Evolutionary conservation across 2,329 filamentous ascomycete genomes (phyloP).

Genomic region (Epichloe glyceriae): DNA sequence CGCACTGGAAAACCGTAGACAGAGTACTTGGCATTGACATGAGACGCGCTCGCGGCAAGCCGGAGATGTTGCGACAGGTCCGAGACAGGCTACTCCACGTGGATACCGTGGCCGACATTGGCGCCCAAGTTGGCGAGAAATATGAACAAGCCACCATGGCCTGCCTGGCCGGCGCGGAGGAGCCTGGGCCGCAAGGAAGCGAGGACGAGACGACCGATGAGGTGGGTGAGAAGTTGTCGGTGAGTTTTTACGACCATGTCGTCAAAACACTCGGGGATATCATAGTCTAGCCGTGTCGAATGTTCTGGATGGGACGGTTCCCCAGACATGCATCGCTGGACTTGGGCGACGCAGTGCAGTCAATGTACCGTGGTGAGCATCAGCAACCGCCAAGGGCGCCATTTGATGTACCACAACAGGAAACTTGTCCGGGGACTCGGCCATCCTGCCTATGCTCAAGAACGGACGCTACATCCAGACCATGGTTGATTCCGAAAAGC

Average conservation of each 20-base stretch:
- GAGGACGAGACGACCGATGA: slow-evolving; percentile 29
- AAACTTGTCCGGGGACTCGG: slow-evolving; percentile 15
- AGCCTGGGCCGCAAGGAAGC: slow-evolving; percentile 21
- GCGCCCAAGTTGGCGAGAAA: slow-evolving; percentile 25
- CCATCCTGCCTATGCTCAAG: slow-evolving; percentile 14
- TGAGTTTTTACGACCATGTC: slow-evolving; percentile 30
- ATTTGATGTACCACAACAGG: no score
- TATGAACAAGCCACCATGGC: slow-evolving; percentile 25
- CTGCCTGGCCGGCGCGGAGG: slow-evolving; percentile 24
- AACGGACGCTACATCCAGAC: slow-evolving; percentile 16
- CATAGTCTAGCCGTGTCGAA: slow-evolving; percentile 14
- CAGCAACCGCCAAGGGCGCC: no score
- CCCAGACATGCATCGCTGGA: neutral
- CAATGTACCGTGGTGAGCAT: no score
- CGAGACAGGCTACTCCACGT: slow-evolving; percentile 19
- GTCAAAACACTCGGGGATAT: slow-evolving; percentile 28
- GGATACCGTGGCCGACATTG: slow-evolving; percentile 19
- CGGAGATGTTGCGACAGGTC: slow-evolving; percentile 24
- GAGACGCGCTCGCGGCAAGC: slow-evolving; percentile 19
- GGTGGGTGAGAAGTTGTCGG: slow-evolving; percentile 26
- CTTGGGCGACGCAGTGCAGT: no score
- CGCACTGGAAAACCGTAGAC: slow-evolving; percentile 37
- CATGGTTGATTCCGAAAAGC: no score
- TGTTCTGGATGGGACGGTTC: neutral
- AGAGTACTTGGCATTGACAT: slow-evolving; percentile 27